Base-by-base conservation (phyloP, 192 early-diverging fungal species). In the Umbelopsis vinacea region DNA sequence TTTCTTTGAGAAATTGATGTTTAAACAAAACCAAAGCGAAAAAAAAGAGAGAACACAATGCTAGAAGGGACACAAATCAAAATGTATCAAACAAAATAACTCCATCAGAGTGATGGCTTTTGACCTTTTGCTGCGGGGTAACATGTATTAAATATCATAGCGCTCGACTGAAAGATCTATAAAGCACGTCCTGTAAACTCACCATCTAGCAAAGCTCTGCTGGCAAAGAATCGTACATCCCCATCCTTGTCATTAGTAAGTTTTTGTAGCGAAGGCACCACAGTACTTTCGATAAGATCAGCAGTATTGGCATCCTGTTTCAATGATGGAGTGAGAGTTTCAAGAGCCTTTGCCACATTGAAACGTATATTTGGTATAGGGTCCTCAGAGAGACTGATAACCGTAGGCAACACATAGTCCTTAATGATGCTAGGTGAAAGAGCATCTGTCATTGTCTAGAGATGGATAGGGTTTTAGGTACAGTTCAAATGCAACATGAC, bases 331-430 rank as follows among this genome's bases (percentile, higher is more conserved):
- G 92, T 88, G 76, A 99, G 81, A 4, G 88, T 86, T 79, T 95
- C 94, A 73, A 97, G 84, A 53, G 92, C 91, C 78, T 99, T 99
- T 29, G 96, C 96, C 7, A 98, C 97, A 79, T 99, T 99, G 89
- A 99, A 99, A 47, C 98, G 92, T 75, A 99, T 98, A 80, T 99
- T 99, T 70, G 98, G 98, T 72, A 99, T 98, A 22, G 95, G 93
- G 79, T 99, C 98, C 17, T 86, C 87, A 40, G 92, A 91, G 46
- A 99, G 89, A 54, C 81, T 85, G 70, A 87, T 87, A 46, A 97
- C 88, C 15, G 94, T 91, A 9, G 97, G 96, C 70, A 99, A 72
- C 60, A 99, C 91, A 74, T 90, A 84, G 68, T 96, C 94, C 72
- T 91, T 92, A 69, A 98, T 89, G 38, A 98, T 91, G 76, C 97